A percentile compares a stretch with the other conserved stretches of the same genome.
phyloP scores from a whole-genome alignment of 2,329 filamentous ascomycete genomes.

The Nemania diffusa region DNA sequence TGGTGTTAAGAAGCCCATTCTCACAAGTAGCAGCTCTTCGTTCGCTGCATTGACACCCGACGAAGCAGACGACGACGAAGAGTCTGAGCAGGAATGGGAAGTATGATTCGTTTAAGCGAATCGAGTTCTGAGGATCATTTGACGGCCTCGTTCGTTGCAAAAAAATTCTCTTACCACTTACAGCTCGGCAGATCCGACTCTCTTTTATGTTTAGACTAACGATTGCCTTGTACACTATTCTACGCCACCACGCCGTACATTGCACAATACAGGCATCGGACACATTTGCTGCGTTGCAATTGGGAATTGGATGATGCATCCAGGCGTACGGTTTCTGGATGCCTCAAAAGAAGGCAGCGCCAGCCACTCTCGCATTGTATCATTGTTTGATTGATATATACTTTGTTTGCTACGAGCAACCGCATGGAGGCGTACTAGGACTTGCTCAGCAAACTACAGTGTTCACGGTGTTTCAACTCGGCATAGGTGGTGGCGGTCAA shows the following conservation, averaged over 20 bases:
- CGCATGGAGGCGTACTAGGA: constrained; percentile 14
- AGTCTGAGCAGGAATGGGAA: constrained; percentile 51
- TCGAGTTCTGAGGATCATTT: constrained; percentile 5
- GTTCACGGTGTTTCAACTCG: not conserved
- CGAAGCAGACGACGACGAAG: constrained; percentile 47
- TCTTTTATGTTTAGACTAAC: constrained; percentile 35
- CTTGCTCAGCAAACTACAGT: not conserved
- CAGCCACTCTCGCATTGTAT: constrained; percentile 38
- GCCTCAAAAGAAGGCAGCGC: constrained; percentile 35
- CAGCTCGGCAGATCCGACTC: constrained; percentile 14
- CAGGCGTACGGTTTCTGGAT: constrained; percentile 36
- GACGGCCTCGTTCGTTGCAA: constrained; percentile 24
- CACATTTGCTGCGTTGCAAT: constrained; percentile 30
- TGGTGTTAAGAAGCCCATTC: constrained; percentile 46
- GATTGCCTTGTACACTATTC: constrained; percentile 44
- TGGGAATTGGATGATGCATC: constrained; percentile 42
- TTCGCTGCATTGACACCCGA: constrained; percentile 50
- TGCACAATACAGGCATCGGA: constrained; percentile 36
- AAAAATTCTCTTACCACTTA: not conserved
- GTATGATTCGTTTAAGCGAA: constrained; percentile 43
- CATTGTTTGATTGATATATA: constrained; percentile 39
- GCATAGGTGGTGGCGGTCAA: not conserved
- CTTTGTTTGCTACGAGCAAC: constrained; percentile 23
- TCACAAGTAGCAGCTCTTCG: constrained; percentile 49
- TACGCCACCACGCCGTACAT: constrained; percentile 27